Percentiles rank a stretch among this genome's conserved stretches.
phyloP scores from a whole-genome alignment of 2,329 filamentous ascomycete genomes.

The Colletotrichum shisoi region DNA sequence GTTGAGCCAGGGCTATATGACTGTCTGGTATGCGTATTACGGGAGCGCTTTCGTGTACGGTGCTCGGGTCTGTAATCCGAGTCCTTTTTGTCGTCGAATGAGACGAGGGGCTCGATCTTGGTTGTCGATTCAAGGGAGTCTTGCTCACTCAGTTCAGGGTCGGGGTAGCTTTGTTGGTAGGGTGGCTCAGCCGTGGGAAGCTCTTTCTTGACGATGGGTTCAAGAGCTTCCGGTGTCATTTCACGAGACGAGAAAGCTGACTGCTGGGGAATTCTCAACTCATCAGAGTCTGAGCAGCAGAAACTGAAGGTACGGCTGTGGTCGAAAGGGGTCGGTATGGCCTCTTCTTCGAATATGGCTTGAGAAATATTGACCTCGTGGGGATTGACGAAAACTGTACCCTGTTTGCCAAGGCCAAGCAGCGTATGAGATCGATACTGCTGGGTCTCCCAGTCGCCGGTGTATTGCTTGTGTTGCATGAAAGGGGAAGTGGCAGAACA shows the following conservation, averaged over 20 bases:
- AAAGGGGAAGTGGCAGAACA: conserved; percentile 47
- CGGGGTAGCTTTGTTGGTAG: conserved; percentile 15
- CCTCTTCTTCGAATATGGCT: conserved; percentile 28
- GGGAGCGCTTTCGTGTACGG: conserved; percentile 33
- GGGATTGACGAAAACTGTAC: conserved; percentile 33
- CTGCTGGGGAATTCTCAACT: conserved; percentile 9
- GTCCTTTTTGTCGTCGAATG: conserved; percentile 24
- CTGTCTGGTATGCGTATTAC: conserved; percentile 19
- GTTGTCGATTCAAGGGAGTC: conserved; percentile 35
- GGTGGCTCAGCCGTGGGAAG: conserved; percentile 6
- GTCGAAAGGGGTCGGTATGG: conserved; percentile 8
- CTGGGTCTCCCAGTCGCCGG: conserved; percentile 14
- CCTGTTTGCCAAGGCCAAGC: conserved; percentile 21
- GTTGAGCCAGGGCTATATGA: background rate
- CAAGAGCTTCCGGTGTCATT: conserved; percentile 26
- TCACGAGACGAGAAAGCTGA: conserved; percentile 23
- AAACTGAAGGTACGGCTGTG: conserved; percentile 20
- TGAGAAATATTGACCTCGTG: conserved; percentile 37
- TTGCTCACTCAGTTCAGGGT: conserved; percentile 40
- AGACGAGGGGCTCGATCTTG: conserved; percentile 4
- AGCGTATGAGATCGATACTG: conserved; percentile 23
- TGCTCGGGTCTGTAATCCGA: conserved; percentile 33
- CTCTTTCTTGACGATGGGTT: conserved; percentile 29
- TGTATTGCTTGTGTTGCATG: conserved; percentile 38
- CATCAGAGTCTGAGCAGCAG: conserved; percentile 27